Base-by-base conservation (phyloP, 2,329 filamentous ascomycete species). In the Cladosporium oxysporum region DNA sequence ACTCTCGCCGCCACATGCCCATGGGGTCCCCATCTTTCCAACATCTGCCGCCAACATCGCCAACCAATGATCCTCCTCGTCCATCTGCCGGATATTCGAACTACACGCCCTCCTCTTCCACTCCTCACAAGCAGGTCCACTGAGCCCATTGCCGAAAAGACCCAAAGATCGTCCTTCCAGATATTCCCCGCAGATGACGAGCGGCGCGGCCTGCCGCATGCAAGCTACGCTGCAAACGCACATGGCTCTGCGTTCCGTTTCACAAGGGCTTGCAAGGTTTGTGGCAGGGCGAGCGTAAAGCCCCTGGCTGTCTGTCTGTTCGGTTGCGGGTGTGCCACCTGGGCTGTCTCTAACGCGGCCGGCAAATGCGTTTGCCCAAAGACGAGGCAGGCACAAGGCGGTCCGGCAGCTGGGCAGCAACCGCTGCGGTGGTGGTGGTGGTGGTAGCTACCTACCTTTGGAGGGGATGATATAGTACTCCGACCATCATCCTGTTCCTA, bases 161-260 rank as follows among this genome's bases (percentile, higher is more conserved):
- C n/a, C n/a, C 12, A 11, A 33, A 31, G 44, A 53, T 62, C 49
- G 60, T 44, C 60, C 3, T n/a, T 29, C 10, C 3, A 23, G n/a
- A 14, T 33, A 47, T 53, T 63, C 61, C 61, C 61, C 61, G 61
- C 61, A 63, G 59, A 62, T 44, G 33, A 44, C 35, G 55, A 37
- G 29, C 28, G 49, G 37, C 57, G 57, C 35, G 57, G 35, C 35
- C 35, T 47, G 26, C 35, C 57, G 57, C 35, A 62, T 47, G 44
- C 44, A 47, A 57, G 61, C 26, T 47, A 52, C 49, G 50, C 61
- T 52, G 33, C 52, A 18, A 29, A 29, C 60, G 61, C 61, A 63
- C 61, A 63, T 63, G 61, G 61, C 61, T 57, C 31, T 62, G 50
- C 35, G 23, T n/a, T 59, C 35, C 57, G 59, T 62, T n/a, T 31